Conservation (phyloP, 441 rosid genomes). For the Syzygium malaccense region DNA sequence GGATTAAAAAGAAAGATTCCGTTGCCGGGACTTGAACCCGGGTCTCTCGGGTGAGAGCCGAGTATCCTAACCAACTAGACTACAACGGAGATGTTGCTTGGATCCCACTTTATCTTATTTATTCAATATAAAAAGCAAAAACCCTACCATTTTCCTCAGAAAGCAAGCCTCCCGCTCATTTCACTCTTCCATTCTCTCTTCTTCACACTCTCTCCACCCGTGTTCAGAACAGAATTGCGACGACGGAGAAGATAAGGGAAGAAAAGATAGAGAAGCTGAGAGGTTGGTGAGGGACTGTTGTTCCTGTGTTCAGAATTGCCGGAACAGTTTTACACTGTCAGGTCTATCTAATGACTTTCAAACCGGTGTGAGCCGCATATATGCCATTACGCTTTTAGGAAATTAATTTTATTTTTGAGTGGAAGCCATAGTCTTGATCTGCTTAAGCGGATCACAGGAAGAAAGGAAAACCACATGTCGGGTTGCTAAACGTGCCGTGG, state of each 20-base stretch:
- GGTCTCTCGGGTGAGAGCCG: conserved; percentile 15
- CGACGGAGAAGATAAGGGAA: conserved; percentile 51
- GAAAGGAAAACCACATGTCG: background rate
- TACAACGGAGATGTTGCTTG: background rate
- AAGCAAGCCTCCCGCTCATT: background rate
- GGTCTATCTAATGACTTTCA: conserved; percentile 1
- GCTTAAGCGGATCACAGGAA: background rate
- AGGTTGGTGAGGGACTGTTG: conserved; percentile 61
- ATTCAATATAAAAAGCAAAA: accelerated
- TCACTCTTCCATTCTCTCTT: background rate
- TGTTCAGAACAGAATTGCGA: background rate
- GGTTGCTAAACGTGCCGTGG: background rate
- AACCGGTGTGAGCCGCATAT: background rate
- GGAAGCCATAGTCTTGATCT: background rate
- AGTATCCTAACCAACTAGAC: conserved; percentile 14
- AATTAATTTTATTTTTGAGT: background rate
- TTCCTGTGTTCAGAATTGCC: conserved; percentile 6
- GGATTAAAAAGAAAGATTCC: background rate
- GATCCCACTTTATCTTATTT: accelerated
- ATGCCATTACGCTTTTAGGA: background rate
- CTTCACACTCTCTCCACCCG: too few relatives aligned
- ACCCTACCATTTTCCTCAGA: background rate
- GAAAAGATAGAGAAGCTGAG: conserved; percentile 73
- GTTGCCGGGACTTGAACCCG: conserved; percentile 12
- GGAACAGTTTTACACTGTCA: conserved; percentile 1